Evolutionary conservation across 2,329 filamentous ascomycete genomes (phyloP), one percentile per base, ranked within the genome.

Genomic region (Diaporthe sp.): DNA sequence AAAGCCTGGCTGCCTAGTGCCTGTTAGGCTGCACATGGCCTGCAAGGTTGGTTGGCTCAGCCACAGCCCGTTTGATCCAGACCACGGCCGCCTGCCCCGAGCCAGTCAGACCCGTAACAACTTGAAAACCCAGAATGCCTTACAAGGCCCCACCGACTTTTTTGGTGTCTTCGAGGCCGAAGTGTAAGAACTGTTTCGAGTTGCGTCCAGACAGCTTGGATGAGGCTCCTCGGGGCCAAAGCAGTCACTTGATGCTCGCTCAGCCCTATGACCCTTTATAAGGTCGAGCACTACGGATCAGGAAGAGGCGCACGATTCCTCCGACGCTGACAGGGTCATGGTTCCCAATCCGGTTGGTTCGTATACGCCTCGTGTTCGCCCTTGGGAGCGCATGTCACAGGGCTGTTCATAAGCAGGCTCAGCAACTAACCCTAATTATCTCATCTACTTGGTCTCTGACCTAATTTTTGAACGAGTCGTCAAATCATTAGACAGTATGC

Each of bases 121-220:
- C n/a, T n/a, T n/a, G n/a, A n/a, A n/a, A 4, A 3, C 25, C 39
- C 22, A 34, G 34, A 34, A 22, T 61, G 34, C 58, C 71, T 62
- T 28, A 19, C 19, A 17, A 19, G 46, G 37, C 58, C 55, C 70
- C 70, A 55, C 10, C 28, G 25, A 19, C 19, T 7, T 12, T 17
- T 53, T 13, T 31, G 12, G 12, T 28, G 12, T 15, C 5, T 7
- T n/a, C 17, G 3, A 4, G 7, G 44, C 22, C 46, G 10, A 55
- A 73, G 46, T 73, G 71, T 57, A 65, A 65, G 25, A 73, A 65
- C 8, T 2, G 37, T 57, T 34, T 62, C 39, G 15, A 31, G n/a
- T 7, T 3, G 19, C 44, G 25, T 49, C 25, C 44, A 17, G 25
- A 39, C n/a, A 44, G n/a, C 10, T 34, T 53, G 37, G 44, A 28